Conservation (phyloP, 2,329 filamentous ascomycete species). For the Colletotrichum nymphaeae region DNA sequence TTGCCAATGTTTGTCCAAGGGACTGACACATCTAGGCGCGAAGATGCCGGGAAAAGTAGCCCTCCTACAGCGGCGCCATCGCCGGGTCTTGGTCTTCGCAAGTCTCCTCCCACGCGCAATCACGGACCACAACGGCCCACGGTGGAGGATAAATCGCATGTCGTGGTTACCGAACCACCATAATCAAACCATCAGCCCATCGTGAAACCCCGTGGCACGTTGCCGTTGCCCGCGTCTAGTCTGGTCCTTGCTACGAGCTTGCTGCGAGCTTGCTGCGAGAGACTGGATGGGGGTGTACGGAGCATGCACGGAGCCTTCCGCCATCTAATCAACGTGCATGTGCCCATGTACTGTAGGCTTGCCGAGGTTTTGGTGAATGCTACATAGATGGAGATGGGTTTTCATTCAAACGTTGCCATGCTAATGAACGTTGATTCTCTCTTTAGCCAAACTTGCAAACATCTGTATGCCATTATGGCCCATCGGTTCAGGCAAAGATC, state of each 20-base stretch:
- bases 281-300: background rate
- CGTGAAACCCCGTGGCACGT: conserved; percentile 4
- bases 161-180: background rate
- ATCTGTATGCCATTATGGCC: no score
- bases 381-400: background rate
- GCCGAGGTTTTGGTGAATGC: background rate
- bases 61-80: background rate
- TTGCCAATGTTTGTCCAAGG: no score
- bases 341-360: background rate
- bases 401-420: no score
- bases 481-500: no score
- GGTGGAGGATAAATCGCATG: conserved; percentile 1
- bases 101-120: background rate
- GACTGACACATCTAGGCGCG: background rate
- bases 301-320: background rate
- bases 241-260: background rate
- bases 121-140: background rate
- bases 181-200: conserved; percentile 12
- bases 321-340: background rate
- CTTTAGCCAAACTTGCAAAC: no score
- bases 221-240: background rate
- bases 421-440: no score
- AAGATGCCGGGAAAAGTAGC: background rate
- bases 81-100: background rate
- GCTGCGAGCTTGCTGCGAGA: background rate